Conservation (phyloP, 306 rosid genomes). For the Trichosanthes cucumerina region DNA sequence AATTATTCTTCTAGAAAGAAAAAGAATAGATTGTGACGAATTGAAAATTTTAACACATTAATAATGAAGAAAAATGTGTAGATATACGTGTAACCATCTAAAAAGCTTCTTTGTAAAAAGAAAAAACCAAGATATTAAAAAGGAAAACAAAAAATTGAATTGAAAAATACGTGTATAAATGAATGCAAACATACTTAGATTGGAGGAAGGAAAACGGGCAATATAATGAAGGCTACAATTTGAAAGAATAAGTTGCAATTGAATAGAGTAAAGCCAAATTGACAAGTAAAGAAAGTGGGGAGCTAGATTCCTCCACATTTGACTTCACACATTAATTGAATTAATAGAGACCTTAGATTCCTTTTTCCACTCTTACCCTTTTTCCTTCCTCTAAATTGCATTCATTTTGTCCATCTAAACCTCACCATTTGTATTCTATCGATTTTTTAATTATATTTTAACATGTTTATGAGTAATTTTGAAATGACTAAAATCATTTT, state of each 20-base stretch:
- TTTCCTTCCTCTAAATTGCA: background rate
- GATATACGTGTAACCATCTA: background rate
- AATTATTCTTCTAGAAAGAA: background rate
- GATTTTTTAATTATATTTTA: no score
- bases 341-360: background rate
- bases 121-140: background rate
- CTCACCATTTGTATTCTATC: no score
- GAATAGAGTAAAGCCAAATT: background rate
- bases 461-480: no score
- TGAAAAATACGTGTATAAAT: background rate
- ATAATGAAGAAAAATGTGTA: background rate
- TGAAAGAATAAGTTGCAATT: background rate
- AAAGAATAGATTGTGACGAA: background rate
- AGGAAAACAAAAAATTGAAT: background rate
- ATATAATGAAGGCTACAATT: background rate
- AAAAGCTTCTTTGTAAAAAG: background rate
- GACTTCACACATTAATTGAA: background rate
- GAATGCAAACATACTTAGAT: background rate
- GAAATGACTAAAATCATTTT: no score
- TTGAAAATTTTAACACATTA: background rate
- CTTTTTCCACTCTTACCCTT: background rate
- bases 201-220: background rate
- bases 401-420: background rate
- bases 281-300: background rate
- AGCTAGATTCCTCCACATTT: background rate